Evolutionary conservation across 345 rosid genomes (phyloP), one percentile per base, ranked within the genome.

Genomic region (Camelina laxa): DNA sequence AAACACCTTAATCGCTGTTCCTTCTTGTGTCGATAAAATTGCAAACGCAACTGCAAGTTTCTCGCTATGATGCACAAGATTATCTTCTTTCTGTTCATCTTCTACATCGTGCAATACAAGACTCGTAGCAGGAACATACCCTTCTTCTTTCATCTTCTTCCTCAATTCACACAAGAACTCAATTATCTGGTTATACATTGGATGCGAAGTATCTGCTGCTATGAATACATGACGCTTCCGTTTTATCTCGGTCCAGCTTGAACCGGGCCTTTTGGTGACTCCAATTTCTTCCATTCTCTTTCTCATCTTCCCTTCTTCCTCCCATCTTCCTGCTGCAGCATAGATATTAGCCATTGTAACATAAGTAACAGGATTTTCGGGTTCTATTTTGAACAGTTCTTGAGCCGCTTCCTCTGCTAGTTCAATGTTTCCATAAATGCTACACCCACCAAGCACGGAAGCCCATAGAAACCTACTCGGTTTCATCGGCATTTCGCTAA

Each of bases 21-120:
- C 96, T 10, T 84, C 79, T 5, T 67, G 61, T 17, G 97, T 93
- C 14, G 96, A 69, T 65, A 93, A 75, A 69, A 93, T 86, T 36
- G 96, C 97, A 67, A 82, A 89, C 13, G 98, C 98, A 76, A 89
- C 87, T 1, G 98, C 97, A 54, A 93, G 89, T 79, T 91, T 93
- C 88, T 93, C 98, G 27, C 98, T 85, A 82, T 93, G 97, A 75
- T 86, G 87, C 36, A 84, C 85, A 15, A 91, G 94, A 62, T 86
- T 88, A 65, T 93, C 86, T 86, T 88, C 97, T 76, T 88, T 91
- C 80, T 89, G 97, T 75, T 93, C 97, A 67, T 91, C 96, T 81
- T 89, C 97, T 54, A 93, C 92, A 36, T 93, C 97, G 71, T 91
- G 98, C 68, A 93, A 65, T 42, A 89, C 98, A 68, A 87, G 83